Conservation (phyloP, 2,329 filamentous ascomycete species). For the Pseudocercospora cruenta region DNA sequence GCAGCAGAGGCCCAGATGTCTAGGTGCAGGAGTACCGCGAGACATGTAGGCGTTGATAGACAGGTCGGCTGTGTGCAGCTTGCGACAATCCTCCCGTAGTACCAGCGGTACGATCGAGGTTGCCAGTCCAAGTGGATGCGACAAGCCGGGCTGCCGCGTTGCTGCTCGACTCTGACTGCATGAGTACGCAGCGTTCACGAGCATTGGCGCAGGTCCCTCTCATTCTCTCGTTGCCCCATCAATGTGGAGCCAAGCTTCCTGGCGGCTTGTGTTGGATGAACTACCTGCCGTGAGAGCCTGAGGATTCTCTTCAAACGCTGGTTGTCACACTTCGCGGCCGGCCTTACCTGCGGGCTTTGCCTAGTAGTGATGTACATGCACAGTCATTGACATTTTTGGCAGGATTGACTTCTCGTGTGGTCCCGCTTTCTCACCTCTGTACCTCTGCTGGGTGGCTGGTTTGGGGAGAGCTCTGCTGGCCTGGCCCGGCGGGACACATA, state of each 20-base stretch:
- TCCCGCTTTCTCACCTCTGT: background rate
- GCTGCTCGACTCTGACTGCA: conserved; percentile 11
- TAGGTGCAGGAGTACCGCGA: conserved; percentile 7
- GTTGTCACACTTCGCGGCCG: conserved; percentile 2
- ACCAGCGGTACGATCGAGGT: conserved; percentile 12
- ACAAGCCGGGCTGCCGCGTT: conserved; percentile 7
- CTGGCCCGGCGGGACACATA: background rate
- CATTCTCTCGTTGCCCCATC: background rate
- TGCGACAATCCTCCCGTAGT: background rate
- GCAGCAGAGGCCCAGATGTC: background rate
- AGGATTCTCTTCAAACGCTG: conserved; percentile 12
- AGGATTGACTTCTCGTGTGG: background rate
- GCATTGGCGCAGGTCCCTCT: background rate
- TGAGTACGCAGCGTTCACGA: background rate
- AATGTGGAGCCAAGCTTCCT: background rate
- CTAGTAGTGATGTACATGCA: conserved; percentile 1
- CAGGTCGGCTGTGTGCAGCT: conserved; percentile 19
- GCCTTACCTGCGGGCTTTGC: background rate
- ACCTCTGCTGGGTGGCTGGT: conserved; percentile 2
- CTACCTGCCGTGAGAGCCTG: background rate
- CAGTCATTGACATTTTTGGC: background rate
- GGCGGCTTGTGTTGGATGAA: background rate
- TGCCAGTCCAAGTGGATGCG: conserved; percentile 1
- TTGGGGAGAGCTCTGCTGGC: background rate
- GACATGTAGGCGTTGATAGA: conserved; percentile 11